Base-by-base conservation (phyloP, 2,329 filamentous ascomycete species). In the Penicillium sp. region DNA sequence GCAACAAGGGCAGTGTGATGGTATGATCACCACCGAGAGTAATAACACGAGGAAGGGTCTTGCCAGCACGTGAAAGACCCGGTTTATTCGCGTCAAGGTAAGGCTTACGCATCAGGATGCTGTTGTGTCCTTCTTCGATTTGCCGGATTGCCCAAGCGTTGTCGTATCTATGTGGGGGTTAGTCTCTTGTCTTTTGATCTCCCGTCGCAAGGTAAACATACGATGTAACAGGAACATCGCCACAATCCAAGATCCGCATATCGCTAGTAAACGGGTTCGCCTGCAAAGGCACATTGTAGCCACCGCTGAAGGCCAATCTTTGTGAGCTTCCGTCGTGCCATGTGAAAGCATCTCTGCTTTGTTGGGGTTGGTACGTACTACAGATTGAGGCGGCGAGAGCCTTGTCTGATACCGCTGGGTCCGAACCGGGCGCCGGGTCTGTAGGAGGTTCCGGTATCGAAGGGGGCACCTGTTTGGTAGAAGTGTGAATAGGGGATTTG, bases 361-460 rank as follows among this genome's bases (percentile, higher is more conserved):
- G 34, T 3, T 18, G 4, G 35, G 9, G 8, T 4, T 38, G 35
- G 4, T 38, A 81, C 86, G 66, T 86, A 93, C 89, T 94, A 94
- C 54, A 94, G 86, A 76, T 94, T 94, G 62, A 94, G 82, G 62
- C 90, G 84, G 68, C 90, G 86, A 69, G 89, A 93, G 75, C 90
- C 90, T 80, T 94, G 90, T 71, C 90, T 84, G 66, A 94, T 94
- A 46, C 90, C 90, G 34, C 86, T 90, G 10, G 90, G 90, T 0
- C 90, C 90, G 64, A 95, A 95, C 35, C 90, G 84, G 56, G 90
- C 90, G 61, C 90, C 90, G 4, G 90, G 90, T 49, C 90, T 80
- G 74, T 95, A 95, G 0, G 89, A 92, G 27, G 90, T 94, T 50
- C 89, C 89, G 1, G 90, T 93, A 69, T 95, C 90, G 64, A 94